Percentiles rank a stretch among this genome's conserved stretches.
phyloP scores from a whole-genome alignment of 352 stramenopile species.

The Phytophthora idaei region DNA sequence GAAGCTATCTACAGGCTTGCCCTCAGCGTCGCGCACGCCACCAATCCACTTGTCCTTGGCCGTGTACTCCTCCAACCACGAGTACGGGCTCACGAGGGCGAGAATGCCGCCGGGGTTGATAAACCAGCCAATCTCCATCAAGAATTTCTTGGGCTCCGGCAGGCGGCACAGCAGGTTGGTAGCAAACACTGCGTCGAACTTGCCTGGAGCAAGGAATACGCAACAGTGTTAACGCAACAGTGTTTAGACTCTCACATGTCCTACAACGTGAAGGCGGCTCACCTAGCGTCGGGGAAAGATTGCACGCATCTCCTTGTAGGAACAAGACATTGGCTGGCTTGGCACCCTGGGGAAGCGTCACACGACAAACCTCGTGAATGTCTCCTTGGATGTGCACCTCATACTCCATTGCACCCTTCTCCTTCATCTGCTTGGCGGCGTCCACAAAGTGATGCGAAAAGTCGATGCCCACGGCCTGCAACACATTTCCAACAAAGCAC shows the following conservation, averaged over 20 bases:
- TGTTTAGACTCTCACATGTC: not conserved
- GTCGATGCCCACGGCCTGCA: constrained; percentile 91
- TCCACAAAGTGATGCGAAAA: constrained; percentile 93
- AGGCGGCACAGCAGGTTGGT: constrained; percentile 97
- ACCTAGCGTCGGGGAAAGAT: constrained; percentile 72
- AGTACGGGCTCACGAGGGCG: constrained; percentile 96
- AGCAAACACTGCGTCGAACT: constrained; percentile 95
- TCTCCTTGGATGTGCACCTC: constrained; percentile 90
- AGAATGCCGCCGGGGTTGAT: constrained; percentile 93
- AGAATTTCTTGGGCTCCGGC: constrained; percentile 91
- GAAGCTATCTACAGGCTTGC: constrained; percentile 70
- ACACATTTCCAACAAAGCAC: not conserved
- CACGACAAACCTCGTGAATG: constrained; percentile 62
- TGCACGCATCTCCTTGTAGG: constrained; percentile 94
- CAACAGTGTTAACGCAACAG: not conserved
- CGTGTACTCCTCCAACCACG: constrained; percentile 97
- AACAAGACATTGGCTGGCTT: constrained; percentile 86
- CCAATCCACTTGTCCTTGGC: constrained; percentile 90
- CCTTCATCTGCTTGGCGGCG: constrained; percentile 88
- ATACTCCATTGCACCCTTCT: constrained; percentile 80
- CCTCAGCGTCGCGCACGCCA: constrained; percentile 46
- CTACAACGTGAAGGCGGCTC: constrained; percentile 70
- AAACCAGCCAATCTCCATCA: constrained; percentile 85
- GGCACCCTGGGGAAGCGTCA: constrained; percentile 64
- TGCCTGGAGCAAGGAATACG: constrained; percentile 40